Conservation (phyloP, 2,329 filamentous ascomycete species). For the Colletotrichum incanum region DNA sequence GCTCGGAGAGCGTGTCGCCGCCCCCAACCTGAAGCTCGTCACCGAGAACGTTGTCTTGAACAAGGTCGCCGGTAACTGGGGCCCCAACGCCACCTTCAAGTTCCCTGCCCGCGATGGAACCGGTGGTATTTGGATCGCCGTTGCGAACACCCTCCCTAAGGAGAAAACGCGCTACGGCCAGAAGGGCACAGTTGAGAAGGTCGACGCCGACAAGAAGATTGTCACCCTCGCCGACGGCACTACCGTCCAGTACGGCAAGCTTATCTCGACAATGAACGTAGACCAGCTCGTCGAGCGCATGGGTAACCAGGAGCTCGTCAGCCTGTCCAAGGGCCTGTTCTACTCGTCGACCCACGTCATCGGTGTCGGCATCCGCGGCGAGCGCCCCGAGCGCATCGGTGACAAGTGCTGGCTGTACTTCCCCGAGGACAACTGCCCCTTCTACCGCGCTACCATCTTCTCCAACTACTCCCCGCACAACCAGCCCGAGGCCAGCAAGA, state of each 20-base stretch:
- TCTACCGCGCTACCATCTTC: constrained; percentile 99
- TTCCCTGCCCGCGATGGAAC: constrained; percentile 97
- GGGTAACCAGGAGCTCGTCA: constrained; percentile 87
- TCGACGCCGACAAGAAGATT: constrained; percentile 88
- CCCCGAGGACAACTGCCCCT: constrained; percentile 98
- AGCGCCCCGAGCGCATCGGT: constrained; percentile 93
- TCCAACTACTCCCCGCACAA: constrained; percentile 99
- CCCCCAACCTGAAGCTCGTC: constrained; percentile 93
- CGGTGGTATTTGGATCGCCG: constrained; percentile 98
- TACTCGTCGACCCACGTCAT: constrained; percentile 98
- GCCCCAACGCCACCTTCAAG: constrained; percentile 97
- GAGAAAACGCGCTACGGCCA: constrained; percentile 94
- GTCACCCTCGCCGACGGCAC: constrained; percentile 89
- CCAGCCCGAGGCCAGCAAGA: constrained; percentile 86
- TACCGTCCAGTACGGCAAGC: constrained; percentile 90
- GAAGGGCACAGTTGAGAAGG: constrained; percentile 85
- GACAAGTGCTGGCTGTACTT: constrained; percentile 99
- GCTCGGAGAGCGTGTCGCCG: constrained; percentile 98
- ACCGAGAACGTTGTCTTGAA: constrained; percentile 95
- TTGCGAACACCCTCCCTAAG: constrained; percentile 92
- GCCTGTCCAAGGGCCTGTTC: constrained; percentile 90
- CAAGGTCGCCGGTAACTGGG: constrained; percentile 98
- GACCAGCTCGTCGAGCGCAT: constrained; percentile 91
- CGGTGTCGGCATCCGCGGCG: constrained; percentile 93
- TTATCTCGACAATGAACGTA: constrained; percentile 96